These are phyloP conservation scores for Nemania sp. DNA, from an alignment of 2,329 filamentous ascomycete species.

Conservation along the genomic window DNA sequence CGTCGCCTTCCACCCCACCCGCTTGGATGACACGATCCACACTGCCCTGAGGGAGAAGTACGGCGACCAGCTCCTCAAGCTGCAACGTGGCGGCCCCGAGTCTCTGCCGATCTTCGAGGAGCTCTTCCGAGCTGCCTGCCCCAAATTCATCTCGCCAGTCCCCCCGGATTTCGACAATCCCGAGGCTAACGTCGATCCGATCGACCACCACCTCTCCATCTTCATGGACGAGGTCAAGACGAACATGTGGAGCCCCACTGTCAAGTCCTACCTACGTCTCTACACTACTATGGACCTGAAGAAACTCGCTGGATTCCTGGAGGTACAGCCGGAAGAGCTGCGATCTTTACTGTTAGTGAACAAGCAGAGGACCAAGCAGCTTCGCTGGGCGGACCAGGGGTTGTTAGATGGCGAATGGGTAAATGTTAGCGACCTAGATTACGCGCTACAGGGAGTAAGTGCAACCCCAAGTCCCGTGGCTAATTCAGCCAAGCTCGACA, in stretches of 20 bases:
- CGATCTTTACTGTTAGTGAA: constrained; percentile 93
- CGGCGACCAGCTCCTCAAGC: constrained; percentile 94
- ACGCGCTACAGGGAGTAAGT: constrained; percentile 90
- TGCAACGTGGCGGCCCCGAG: constrained; percentile 95
- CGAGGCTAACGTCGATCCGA: constrained; percentile 90
- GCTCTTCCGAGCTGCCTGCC: constrained; percentile 96
- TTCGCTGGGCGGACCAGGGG: constrained; percentile 89
- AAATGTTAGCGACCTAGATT: constrained; percentile 94
- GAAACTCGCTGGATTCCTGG: constrained; percentile 96
- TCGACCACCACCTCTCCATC: constrained; percentile 94
- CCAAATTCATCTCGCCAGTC: constrained; percentile 98
- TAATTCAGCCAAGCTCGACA: constrained; percentile 13
- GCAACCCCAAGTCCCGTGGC: constrained; percentile 12
- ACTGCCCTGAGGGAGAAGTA: constrained; percentile 98
- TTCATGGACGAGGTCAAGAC: constrained; percentile 99
- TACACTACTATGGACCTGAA: constrained; percentile 99
- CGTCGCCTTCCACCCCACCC: constrained; percentile 95
- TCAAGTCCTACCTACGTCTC: constrained; percentile 97
- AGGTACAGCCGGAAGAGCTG: constrained; percentile 94
- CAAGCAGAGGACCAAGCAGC: constrained; percentile 97
- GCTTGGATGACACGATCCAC: constrained; percentile 98
- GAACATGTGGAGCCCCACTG: constrained; percentile 96
- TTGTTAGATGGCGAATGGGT: constrained; percentile 90
- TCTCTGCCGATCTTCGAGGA: constrained; percentile 97
- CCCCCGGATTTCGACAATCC: constrained; percentile 98